Conservation (phyloP, 2,329 filamentous ascomycete genomes). For the Microascus cirrosus region DNA sequence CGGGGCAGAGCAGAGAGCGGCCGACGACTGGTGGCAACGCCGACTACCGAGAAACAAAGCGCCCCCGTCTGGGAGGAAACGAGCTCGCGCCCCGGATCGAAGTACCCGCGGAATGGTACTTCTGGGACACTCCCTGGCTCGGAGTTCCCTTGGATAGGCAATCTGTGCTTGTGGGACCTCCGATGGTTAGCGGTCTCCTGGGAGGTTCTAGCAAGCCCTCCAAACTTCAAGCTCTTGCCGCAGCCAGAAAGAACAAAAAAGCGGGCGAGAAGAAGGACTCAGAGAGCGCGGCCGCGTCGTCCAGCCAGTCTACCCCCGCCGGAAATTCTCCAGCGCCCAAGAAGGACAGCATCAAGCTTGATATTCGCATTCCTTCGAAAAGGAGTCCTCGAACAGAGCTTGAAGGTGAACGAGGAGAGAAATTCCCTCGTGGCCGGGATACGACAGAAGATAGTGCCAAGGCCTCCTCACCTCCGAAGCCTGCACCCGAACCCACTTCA, state of each 20-base stretch:
- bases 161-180: conserved; percentile 49
- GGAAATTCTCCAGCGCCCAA: not conserved
- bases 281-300: conserved; percentile 1
- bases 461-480: not conserved
- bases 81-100: conserved; percentile 1
- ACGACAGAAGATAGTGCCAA: not conserved
- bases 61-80: conserved; percentile 1
- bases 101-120: conserved; percentile 38
- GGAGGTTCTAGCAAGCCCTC: conserved; percentile 76
- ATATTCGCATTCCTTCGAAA: conserved; percentile 10
- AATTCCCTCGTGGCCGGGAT: not conserved
- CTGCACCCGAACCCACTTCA: not conserved
- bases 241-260: conserved; percentile 68
- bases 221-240: conserved; percentile 83
- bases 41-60: not conserved
- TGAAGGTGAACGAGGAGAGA: no score
- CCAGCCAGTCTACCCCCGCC: not conserved
- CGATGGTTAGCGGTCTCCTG: conserved; percentile 51
- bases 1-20: conserved; percentile 19
- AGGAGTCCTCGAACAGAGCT: not conserved
- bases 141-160: conserved; percentile 55
- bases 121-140: conserved; percentile 78
- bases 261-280: conserved; percentile 46
- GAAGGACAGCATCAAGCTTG: conserved; percentile 7
- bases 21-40: conserved; percentile 7